Evolutionary conservation across 1,284 basidiomycete genomes (phyloP), one percentile per base, ranked within the genome.

Genomic region (Trichosporon inkin): DNA sequence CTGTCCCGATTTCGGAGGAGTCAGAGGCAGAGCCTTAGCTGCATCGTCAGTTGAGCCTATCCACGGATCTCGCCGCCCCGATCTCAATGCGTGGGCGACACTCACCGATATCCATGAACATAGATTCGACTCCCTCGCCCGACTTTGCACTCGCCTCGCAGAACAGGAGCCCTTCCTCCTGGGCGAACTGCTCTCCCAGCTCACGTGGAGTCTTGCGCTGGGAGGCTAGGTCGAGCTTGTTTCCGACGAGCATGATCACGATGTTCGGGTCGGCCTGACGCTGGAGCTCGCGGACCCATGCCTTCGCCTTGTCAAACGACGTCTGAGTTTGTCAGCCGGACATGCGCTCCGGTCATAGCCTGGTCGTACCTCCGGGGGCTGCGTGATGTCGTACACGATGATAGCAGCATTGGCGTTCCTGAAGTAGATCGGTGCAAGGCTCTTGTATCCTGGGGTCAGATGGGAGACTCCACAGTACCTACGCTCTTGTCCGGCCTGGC

Each of bases 321-420:
- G 78, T 74, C 79, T 81, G 64, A 2, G 5, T 5, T 32, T 41
- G 39, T 56, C 28, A 58, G 60, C 10, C 37, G 5, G 8, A 32
- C 28, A 5, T 10, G n/a, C 20, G 6, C 34, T n/a, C 2, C n/a
- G 6, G 14, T 20, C 53, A 34, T 0, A 32, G 39, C 40, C 10
- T 34, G 60, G 41, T 53, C 66, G 36, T 59, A 72, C 70, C 61
- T 72, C 71, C 24, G 70, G 69, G 11, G 69, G 68, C 69, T 76
- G 57, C 14, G 91, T 94, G 59, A 99, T 88, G 77, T 99, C 95
- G 80, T 98, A 99, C 28, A 98, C 94, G 32, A 99, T 95, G 37
- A 98, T 92, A 44, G 94, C 95, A 7, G 95, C 95, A 78, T 98
- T 94, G 10, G 95, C 94, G 71, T 99, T 97, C 73, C 95, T 89